Evolutionary conservation across 495 filamentous ascomycete species (phyloP).

Genomic region (Penicillium steckii): DNA sequence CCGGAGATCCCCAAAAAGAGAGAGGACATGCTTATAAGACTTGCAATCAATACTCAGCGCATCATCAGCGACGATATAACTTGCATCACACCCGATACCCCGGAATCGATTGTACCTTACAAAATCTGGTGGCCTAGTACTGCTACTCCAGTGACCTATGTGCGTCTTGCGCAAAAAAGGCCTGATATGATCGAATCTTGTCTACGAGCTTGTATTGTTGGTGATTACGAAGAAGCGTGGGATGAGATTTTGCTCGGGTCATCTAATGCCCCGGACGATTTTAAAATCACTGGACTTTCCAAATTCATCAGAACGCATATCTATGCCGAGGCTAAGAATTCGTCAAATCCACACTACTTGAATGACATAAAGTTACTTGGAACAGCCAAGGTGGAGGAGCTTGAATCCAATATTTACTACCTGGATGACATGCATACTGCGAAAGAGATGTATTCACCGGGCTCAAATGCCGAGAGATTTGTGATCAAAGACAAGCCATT

Average conservation of each 20-base stretch:
- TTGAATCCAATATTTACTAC: slow-evolving; percentile 1
- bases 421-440: slow-evolving; percentile 4
- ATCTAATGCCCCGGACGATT: slow-evolving; percentile 4
- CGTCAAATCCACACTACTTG: slow-evolving; percentile 3
- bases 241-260: slow-evolving; percentile 3
- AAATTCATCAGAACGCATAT: slow-evolving; percentile 2
- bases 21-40: neutral
- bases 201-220: slow-evolving; percentile 1
- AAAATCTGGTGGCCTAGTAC: slow-evolving; percentile 1
- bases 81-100: slow-evolving; percentile 3
- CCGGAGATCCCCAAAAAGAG: slow-evolving; percentile 2
- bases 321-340: slow-evolving; percentile 7
- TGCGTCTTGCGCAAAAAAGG: neutral
- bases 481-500: slow-evolving; percentile 9
- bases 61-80: slow-evolving; percentile 9
- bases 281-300: slow-evolving; percentile 7
- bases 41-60: slow-evolving; percentile 10
- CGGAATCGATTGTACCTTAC: neutral
- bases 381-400: neutral
- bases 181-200: neutral
- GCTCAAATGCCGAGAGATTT: slow-evolving; percentile 6
- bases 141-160: slow-evolving; percentile 2
- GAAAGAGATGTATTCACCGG: slow-evolving; percentile 4
- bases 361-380: neutral
- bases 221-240: neutral